Conservation (phyloP, 768 basidiomycete genomes). For the Auricularia cornea region DNA sequence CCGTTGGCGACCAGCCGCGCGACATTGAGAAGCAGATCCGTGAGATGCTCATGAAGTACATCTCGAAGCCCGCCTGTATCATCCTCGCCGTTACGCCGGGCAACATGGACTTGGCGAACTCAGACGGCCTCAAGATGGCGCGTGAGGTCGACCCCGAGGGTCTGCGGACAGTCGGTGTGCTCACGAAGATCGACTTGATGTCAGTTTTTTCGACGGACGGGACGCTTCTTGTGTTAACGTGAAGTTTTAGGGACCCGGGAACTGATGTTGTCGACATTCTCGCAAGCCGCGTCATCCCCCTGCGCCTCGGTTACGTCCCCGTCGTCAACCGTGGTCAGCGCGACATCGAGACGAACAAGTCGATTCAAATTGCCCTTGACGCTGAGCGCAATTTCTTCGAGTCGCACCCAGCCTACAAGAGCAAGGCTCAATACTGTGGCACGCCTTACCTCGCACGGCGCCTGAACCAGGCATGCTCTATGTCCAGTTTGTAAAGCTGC, state of each 20-base stretch:
- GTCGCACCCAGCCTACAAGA: slow-evolving; percentile 84
- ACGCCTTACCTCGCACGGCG: slow-evolving; percentile 94
- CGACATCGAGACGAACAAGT: slow-evolving; percentile 85
- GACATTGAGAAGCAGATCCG: slow-evolving; percentile 97
- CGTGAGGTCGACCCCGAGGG: slow-evolving; percentile 97
- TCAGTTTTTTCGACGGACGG: slow-evolving; percentile 38
- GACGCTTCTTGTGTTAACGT: slow-evolving; percentile 7
- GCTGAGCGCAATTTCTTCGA: slow-evolving; percentile 91
- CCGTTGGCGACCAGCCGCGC: slow-evolving; percentile 91
- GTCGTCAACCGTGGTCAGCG: slow-evolving; percentile 98
- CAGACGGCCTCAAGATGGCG: slow-evolving; percentile 93
- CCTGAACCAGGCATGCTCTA: slow-evolving; percentile 77
- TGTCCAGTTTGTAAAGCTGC: neutral
- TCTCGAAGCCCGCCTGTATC: slow-evolving; percentile 91
- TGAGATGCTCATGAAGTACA: slow-evolving; percentile 94
- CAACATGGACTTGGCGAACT: slow-evolving; percentile 96
- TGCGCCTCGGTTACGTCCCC: slow-evolving; percentile 94
- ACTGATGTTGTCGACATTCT: slow-evolving; percentile 99
- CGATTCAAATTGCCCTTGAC: slow-evolving; percentile 80
- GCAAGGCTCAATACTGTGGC: slow-evolving; percentile 93
- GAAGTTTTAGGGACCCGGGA: slow-evolving; percentile 72
- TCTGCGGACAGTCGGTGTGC: slow-evolving; percentile 91
- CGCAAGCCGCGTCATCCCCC: slow-evolving; percentile 91
- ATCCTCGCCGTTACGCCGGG: slow-evolving; percentile 93
- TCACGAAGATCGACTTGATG: slow-evolving; percentile 99